Conservation (phyloP, 768 basidiomycete genomes). For the Suillus subaureus region DNA sequence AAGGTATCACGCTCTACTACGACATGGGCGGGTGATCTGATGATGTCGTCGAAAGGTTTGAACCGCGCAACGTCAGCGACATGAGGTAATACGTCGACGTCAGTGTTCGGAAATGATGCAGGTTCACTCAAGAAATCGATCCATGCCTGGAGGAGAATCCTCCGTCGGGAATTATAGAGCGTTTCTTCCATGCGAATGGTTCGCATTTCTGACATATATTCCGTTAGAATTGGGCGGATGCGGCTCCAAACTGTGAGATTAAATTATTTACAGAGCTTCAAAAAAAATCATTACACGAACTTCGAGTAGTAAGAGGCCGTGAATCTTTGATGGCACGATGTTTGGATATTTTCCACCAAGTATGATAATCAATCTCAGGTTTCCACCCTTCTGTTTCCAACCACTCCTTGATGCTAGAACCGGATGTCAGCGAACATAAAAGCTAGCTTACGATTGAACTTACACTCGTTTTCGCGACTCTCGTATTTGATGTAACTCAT, state of each 20-base stretch:
- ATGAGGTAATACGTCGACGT: constrained; percentile 28
- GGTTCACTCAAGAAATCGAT: constrained; percentile 15
- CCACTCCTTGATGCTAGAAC: constrained; percentile 21
- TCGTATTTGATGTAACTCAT: constrained; percentile 25
- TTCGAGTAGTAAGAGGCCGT: constrained; percentile 24
- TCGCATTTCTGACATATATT: constrained; percentile 33
- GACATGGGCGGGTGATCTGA: constrained; percentile 19
- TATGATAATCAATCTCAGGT: constrained; percentile 32
- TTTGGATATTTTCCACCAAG: constrained; percentile 33
- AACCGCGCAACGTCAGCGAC: constrained; percentile 27
- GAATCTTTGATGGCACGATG: constrained; percentile 31
- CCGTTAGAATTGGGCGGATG: constrained; percentile 23
- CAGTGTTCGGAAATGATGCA: constrained; percentile 18
- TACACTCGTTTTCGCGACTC: constrained; percentile 29
- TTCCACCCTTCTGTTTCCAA: constrained; percentile 23
- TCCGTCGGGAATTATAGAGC: constrained; percentile 29
- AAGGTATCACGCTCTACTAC: constrained; percentile 20
- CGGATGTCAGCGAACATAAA: constrained; percentile 11
- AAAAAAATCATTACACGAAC: constrained; percentile 14
- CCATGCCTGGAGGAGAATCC: constrained; percentile 29
- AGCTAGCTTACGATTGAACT: constrained; percentile 9
- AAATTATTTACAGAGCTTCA: constrained; percentile 11
- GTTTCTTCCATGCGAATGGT: constrained; percentile 33
- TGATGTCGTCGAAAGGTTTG: constrained; percentile 25
- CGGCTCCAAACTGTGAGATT: constrained; percentile 17